Evolutionary conservation across 768 basidiomycete species (phyloP), one percentile per base, ranked within the genome.

Genomic region (Mycena indigotica): DNA sequence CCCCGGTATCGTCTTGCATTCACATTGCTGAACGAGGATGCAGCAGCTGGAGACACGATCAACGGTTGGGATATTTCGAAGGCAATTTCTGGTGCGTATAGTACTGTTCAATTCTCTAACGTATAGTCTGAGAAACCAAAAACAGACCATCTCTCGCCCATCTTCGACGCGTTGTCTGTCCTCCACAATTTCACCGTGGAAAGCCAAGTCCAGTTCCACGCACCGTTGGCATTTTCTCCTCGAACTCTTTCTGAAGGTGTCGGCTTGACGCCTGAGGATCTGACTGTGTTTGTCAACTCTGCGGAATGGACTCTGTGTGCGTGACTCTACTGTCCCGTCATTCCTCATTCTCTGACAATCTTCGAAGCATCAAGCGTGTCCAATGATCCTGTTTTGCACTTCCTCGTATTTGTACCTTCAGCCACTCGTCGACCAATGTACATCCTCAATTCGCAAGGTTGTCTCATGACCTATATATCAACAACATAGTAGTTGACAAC

Each of bases 241-340:
- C 68, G 64, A 5, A 57, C 68, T 4, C 44, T 81, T 3, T 73
- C 77, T 6, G 66, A 75, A 25, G 73, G 68, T 5, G 85, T 85
- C 69, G 83, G 84, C 0, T 71, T 98, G 35, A 84, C 83, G 1
- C 84, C 85, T 50, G 94, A 95, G 63, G 87, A 96, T 66, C 79
- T 97, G 57, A 94, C 90, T 15, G 87, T 95, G 0, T 99, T 99
- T 67, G 80, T 99, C 39, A 99, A 99, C 67, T 93, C 93, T 5
- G 97, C 95, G 3, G 88, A 95, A 67, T 99, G 97, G 97, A 90
- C 89, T 13, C 68, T 99, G 49, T 94, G 95, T n/a, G n/a, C n/a
- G 95, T 29, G 28, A 24, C 45, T 29, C 25, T 13, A 6, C 28
- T 44, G 41, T 38, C 10, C 35, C 29, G 23, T 24, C 3, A 24